Evolutionary conservation across 192 early-diverging fungal species (phyloP).

Genomic region (Backusella westeae): DNA sequence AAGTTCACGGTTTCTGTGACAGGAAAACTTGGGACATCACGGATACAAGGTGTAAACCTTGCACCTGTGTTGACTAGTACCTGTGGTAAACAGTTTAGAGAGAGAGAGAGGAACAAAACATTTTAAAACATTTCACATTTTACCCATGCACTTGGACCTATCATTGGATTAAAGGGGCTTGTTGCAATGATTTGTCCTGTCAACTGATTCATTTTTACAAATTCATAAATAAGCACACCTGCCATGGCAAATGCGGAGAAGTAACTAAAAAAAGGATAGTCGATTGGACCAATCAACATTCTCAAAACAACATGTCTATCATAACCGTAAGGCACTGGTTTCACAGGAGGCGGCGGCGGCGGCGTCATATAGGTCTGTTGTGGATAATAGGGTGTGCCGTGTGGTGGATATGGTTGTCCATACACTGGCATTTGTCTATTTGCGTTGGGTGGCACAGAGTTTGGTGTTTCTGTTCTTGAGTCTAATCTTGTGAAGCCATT

Average conservation of each 20-base stretch:
- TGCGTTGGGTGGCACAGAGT: not conserved
- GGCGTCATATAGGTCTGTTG: not conserved
- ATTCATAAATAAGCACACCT: slow-evolving; percentile 47
- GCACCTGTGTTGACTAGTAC: slow-evolving; percentile 73
- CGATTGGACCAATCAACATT: slow-evolving; percentile 15
- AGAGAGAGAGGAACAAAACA: not conserved
- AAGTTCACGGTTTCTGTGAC: slow-evolving; percentile 15
- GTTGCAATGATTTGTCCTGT: slow-evolving; percentile 67
- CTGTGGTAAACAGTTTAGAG: not conserved
- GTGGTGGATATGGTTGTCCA: not conserved
- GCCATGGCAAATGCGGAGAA: slow-evolving; percentile 44
- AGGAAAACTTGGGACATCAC: slow-evolving; percentile 32
- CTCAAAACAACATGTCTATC: not conserved
- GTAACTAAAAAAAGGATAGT: slow-evolving; percentile 50
- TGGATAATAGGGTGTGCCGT: not conserved
- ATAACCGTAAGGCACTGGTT: not conserved
- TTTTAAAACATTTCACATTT: slow-evolving; percentile 13
- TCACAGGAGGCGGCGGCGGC: not conserved
- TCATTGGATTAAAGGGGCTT: slow-evolving; percentile 75
- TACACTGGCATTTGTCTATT: not conserved
- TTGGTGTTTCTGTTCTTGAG: not conserved
- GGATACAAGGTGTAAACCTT: slow-evolving; percentile 82
- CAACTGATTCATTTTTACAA: slow-evolving; percentile 51
- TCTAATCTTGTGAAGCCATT: not conserved
- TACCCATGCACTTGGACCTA: slow-evolving; percentile 63